Evolutionary conservation across 768 basidiomycete genomes (phyloP), one percentile per base, ranked within the genome.

Genomic region (Lepiota brunneoincarnata): DNA sequence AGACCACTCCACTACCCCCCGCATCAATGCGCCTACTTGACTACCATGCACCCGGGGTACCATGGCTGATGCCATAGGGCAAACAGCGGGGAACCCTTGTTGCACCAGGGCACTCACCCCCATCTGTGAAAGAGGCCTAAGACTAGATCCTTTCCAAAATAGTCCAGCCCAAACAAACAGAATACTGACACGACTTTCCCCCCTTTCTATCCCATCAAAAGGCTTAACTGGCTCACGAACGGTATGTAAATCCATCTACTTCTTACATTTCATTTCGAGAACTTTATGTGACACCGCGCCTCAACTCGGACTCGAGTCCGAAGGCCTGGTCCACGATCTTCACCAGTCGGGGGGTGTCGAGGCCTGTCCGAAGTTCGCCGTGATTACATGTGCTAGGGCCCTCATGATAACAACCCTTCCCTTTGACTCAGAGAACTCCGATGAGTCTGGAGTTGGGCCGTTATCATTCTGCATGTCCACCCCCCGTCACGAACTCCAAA

Each of bases 191-290:
- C 42, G 48, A 51, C 15, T 37, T 9, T 37, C 23, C 34, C 35
- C 47, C 37, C 38, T 51, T 54, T 43, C 6, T 23, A 23, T 28
- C n/a, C 31, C 21, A 42, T 43, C 26, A 40, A 20, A 17, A 54
- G 52, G 39, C 43, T 45, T 26, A 56, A 46, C 24, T 56, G 49
- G 43, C 43, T 46, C 36, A 37, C 35, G 17, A 56, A 51, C 34
- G 48, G 43, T 56, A 46, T 43, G 39, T 48, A 31, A 20, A 38
- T 42, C 37, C 44, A 36, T 37, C 18, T 31, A 28, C 15, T 40
- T 42, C 45, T 41, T 47, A 41, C 40, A 37, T 53, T 36, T 38
- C 56, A 41, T 57, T 38, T 46, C 51, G 5, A n/a, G 12, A 47
- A 47, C 31, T 20, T 47, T 31, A 21, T 23, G 35, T 26, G 49